phyloP scores from a whole-genome alignment of 805 yeast species.

The Metschnikowia gruessii region DNA sequence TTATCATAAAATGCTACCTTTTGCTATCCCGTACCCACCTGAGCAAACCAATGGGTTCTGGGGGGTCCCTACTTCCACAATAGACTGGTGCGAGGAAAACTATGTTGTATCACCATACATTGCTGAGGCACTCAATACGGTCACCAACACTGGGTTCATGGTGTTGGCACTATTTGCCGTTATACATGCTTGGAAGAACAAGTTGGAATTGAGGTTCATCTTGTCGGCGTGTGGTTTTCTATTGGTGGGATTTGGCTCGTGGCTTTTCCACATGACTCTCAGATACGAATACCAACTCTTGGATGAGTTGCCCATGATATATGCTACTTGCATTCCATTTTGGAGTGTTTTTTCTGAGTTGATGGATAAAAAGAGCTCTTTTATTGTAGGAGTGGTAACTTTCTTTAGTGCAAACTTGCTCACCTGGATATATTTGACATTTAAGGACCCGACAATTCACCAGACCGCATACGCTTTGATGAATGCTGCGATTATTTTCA shows the following conservation, averaged over 20 bases:
- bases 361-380: slow-evolving; percentile 36
- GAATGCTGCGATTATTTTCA: slow-evolving; percentile 67
- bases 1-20: slow-evolving; percentile 39
- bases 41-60: slow-evolving; percentile 61
- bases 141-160: slow-evolving; percentile 64
- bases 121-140: slow-evolving; percentile 87
- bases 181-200: slow-evolving; percentile 54
- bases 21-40: slow-evolving; percentile 54
- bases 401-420: slow-evolving; percentile 54
- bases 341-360: slow-evolving; percentile 76
- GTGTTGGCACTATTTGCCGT: slow-evolving; percentile 61
- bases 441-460: slow-evolving; percentile 82
- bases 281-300: slow-evolving; percentile 83
- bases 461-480: slow-evolving; percentile 80
- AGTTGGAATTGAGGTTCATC: slow-evolving; percentile 67
- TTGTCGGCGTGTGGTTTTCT: slow-evolving; percentile 76
- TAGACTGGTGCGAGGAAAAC: slow-evolving; percentile 99
- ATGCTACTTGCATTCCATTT: slow-evolving; percentile 93
- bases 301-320: slow-evolving; percentile 97
- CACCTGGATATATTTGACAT: slow-evolving; percentile 69
- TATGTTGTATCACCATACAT: slow-evolving; percentile 81
- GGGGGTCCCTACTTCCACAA: slow-evolving; percentile 89
- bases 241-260: slow-evolving; percentile 88
- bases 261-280: slow-evolving; percentile 96
- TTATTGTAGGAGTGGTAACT: slow-evolving; percentile 47